phyloP scores from a whole-genome alignment of 108 stramenopile genomes.

The Craspedostauros australis region DNA sequence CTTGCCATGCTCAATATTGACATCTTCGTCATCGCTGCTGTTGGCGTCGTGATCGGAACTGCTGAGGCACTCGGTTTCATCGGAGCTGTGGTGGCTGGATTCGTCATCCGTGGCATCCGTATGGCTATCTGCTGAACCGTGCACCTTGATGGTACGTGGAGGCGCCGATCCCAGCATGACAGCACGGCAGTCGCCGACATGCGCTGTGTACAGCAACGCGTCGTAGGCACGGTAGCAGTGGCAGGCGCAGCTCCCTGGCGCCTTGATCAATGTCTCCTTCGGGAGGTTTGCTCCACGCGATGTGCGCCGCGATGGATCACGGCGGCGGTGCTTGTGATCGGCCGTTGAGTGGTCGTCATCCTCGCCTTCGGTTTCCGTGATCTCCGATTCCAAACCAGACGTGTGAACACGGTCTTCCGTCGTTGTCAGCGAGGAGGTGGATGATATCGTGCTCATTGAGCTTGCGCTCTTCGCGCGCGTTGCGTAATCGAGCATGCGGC shows the following conservation, averaged over 20 bases:
- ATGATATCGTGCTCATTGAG: slow-evolving; percentile 65
- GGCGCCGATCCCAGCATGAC: slow-evolving; percentile 74
- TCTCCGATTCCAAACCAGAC: slow-evolving; percentile 63
- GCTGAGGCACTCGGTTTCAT: slow-evolving; percentile 66
- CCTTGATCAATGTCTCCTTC: slow-evolving; percentile 39
- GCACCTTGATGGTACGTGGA: slow-evolving; percentile 74
- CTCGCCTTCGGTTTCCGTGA: slow-evolving; percentile 73
- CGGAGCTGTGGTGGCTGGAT: slow-evolving; percentile 64
- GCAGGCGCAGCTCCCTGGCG: slow-evolving; percentile 60
- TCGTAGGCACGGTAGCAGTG: slow-evolving; percentile 73
- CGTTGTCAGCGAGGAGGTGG: slow-evolving; percentile 58
- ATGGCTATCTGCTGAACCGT: slow-evolving; percentile 32
- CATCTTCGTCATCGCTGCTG: slow-evolving; percentile 58
- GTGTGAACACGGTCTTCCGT: slow-evolving; percentile 47
- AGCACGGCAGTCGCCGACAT: slow-evolving; percentile 84
- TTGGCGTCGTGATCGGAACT: slow-evolving; percentile 71
- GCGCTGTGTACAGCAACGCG: slow-evolving; percentile 77
- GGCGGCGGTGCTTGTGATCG: slow-evolving; percentile 20
- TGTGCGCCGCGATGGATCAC: slow-evolving; percentile 11
- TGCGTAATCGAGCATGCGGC: slow-evolving; percentile 67
- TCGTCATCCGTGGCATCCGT: slow-evolving; percentile 63
- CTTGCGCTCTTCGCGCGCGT: slow-evolving; percentile 57
- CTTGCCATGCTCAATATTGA: slow-evolving; percentile 4
- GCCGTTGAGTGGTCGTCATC: slow-evolving; percentile 43
- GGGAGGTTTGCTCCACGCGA: slow-evolving; percentile 2